Evolutionary conservation across 108 stramenopile genomes (phyloP), one percentile per base, ranked within the genome.

Genomic region (Nannochloropsis gaditana): DNA sequence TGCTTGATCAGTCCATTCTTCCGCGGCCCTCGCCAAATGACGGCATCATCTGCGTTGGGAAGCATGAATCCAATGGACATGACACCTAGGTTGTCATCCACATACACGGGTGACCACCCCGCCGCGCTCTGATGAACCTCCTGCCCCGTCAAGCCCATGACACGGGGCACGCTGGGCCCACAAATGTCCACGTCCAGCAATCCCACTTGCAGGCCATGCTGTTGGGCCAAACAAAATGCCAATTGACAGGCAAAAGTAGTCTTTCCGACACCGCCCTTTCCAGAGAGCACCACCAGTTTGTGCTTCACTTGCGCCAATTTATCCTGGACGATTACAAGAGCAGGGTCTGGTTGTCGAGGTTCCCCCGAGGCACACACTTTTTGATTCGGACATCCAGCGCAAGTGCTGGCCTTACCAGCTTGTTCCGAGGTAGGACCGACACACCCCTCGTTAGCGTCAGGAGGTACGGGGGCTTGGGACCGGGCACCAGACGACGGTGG

Each of bases 1-100:
- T 99, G 98, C 91, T 97, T 96, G 90, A 99, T 99, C 31, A 99
- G 92, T 11, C 96, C 98, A 88, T 99, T 99, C 91, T 99, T 99
- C 44, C 98, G 89, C 10, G 99, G 99, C 15, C 98, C 99, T 79
- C 99, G 87, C 99, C 99, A 99, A 9, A 99, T 97, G 10, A 99
- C 96, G 9, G 99, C 99, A 21, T 93, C 93, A 91, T 98, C 96
- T 42, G 91, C 89, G 82, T 95, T 93, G 73, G 95, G 95, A 42
- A 99, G 92, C 88, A 99, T 91, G 88, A 99, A 99, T 5, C 95
- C 95, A 84, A 98, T 97, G 10, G 94, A 94, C 95, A 99, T 98
- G 86, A 97, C 95, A 43, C 95, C 96, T 21, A 99, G 87, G 43
- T 89, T 87, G 86, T 97, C 97, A 10, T 90, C 90, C 44, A 94